Evolutionary conservation across 768 basidiomycete genomes (phyloP).

Genomic region (Russula compacta): DNA sequence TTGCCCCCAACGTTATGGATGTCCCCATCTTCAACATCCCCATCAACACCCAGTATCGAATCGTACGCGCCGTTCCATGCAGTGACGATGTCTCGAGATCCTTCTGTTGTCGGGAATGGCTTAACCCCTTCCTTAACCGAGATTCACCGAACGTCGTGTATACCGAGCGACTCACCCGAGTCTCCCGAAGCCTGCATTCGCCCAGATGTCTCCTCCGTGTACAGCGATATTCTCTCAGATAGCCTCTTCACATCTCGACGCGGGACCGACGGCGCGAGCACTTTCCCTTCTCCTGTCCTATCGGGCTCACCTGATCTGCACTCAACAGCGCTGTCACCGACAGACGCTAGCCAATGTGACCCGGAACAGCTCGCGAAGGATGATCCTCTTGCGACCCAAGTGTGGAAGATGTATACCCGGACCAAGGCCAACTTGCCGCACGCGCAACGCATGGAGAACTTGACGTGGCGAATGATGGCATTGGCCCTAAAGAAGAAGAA

Average conservation of each 20-base stretch:
- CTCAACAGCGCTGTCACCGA: conserved; percentile 30
- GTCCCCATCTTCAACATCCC: conserved; percentile 53
- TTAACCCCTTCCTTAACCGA: conserved; percentile 26
- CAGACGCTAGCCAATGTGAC: conserved; percentile 35
- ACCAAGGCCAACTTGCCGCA: conserved; percentile 86
- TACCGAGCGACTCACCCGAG: conserved; percentile 6
- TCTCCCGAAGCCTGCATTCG: conserved; percentile 1
- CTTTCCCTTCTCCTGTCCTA: conserved; percentile 55
- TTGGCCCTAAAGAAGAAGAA: conserved; percentile 85
- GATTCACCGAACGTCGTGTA: conserved; percentile 22
- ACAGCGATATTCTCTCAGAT: conserved; percentile 42
- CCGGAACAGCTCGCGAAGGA: conserved; percentile 65
- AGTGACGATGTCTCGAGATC: conserved; percentile 10
- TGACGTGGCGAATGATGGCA: conserved; percentile 99
- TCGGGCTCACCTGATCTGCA: conserved; percentile 65
- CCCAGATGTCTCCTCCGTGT: conserved; percentile 29
- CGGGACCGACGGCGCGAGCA: conserved; percentile 37
- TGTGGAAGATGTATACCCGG: conserved; percentile 94
- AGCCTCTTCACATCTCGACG: conserved; percentile 46
- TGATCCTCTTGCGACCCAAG: conserved; percentile 89
- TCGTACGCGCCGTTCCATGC: conserved; percentile 22
- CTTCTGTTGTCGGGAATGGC: conserved; percentile 11
- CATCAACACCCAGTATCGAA: conserved; percentile 33
- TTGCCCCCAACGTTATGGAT: conserved; percentile 79
- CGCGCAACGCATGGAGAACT: conserved; percentile 93